Conservation (phyloP, 257 asterid genomes). For the Lithospermum erythrorhizon region DNA sequence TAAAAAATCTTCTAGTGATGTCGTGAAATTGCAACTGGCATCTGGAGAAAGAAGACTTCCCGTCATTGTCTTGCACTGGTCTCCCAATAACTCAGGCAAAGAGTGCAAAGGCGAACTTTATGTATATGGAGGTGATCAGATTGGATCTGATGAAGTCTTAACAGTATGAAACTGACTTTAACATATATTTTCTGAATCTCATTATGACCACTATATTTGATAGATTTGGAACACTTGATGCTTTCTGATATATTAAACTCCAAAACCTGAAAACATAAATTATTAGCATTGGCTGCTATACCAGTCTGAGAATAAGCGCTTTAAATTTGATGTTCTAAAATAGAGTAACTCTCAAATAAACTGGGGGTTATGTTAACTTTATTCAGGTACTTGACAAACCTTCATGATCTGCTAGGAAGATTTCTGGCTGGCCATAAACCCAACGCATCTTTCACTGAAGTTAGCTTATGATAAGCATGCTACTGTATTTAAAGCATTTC, state of each 20-base stretch:
- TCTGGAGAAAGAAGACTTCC: conserved; percentile 80
- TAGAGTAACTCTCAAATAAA: neutral
- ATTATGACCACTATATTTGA: neutral
- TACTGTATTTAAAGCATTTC: neutral
- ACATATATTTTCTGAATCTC: conserved; percentile 14
- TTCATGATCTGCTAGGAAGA: neutral
- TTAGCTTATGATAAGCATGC: neutral
- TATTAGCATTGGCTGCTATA: too few relatives aligned
- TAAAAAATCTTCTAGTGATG: conserved; percentile 34
- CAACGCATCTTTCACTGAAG: neutral
- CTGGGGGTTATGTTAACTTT: neutral
- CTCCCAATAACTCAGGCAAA: conserved; percentile 40
- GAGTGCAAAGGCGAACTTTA: conserved; percentile 66
- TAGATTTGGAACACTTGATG: neutral
- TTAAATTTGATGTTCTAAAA: neutral
- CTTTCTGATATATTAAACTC: neutral
- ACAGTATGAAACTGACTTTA: conserved; percentile 47
- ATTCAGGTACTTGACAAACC: neutral
- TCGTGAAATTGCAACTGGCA: conserved; percentile 66
- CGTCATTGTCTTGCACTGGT: conserved; percentile 87
- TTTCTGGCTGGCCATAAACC: neutral
- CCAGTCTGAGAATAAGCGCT: neutral
- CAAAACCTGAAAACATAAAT: neutral
- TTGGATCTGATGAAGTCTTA: conserved; percentile 91
- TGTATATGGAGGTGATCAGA: conserved; percentile 85